A percentile compares a stretch with the other conserved stretches of the same genome.
These are phyloP conservation scores for Corylus avellana DNA, from an alignment of 306 rosid genomes.

Conservation along the genomic window DNA sequence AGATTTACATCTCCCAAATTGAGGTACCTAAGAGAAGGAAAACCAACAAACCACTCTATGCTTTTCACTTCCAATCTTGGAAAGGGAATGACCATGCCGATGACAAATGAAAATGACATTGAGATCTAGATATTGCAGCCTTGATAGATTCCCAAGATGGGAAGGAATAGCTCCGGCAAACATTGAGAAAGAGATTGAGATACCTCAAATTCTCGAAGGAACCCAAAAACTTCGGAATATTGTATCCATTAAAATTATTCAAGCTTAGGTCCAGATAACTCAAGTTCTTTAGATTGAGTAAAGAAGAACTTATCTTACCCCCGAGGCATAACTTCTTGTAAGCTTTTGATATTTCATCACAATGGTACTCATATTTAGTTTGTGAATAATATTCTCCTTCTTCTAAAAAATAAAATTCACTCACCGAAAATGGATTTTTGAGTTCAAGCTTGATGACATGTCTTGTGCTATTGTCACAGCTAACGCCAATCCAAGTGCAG, in stretches of 20 bases:
- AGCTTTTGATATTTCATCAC: too few species aligned
- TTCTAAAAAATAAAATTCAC: too few species aligned
- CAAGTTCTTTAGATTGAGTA: not conserved
- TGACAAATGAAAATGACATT: too few species aligned
- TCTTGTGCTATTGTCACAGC: too few species aligned
- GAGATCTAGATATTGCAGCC: too few species aligned
- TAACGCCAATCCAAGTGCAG: slow-evolving; percentile 32
- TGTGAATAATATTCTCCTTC: too few species aligned
- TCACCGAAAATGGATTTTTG: not conserved
- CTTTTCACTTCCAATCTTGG: not conserved
- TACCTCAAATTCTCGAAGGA: not conserved
- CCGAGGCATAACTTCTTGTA: too few species aligned
- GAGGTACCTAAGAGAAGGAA: not conserved
- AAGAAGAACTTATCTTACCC: too few species aligned
- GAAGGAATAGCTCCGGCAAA: not conserved
- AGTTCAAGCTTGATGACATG: slow-evolving; percentile 20
- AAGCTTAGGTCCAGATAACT: not conserved
- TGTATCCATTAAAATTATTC: not conserved
- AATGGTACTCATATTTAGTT: too few species aligned
- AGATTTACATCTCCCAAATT: not conserved
- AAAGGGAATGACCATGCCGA: too few species aligned
- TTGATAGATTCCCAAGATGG: too few species aligned
- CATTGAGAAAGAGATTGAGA: not conserved
- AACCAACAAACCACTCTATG: not conserved
- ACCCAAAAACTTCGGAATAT: not conserved